Evolutionary conservation across 2,329 filamentous ascomycete species (phyloP).

Genomic region (Colletotrichum filicis): DNA sequence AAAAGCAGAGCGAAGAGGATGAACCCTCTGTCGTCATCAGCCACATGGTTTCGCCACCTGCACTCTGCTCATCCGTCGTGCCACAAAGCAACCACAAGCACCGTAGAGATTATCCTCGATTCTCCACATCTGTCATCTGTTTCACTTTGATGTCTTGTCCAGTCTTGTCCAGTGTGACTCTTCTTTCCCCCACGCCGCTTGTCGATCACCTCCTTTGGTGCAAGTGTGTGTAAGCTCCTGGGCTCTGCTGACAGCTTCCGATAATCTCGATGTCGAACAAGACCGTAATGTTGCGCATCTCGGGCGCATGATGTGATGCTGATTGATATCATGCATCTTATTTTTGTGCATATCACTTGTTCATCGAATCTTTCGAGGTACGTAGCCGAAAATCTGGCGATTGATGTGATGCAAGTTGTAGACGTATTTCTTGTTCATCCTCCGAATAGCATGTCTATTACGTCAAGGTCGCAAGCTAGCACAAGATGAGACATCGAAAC

Average conservation of each 20-base stretch:
- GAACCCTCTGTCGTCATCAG: conserved; percentile 27
- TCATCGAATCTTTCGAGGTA: not conserved
- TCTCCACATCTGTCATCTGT: conserved; percentile 33
- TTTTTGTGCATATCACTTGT: not conserved
- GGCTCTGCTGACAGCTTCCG: not conserved
- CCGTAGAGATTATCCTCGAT: conserved; percentile 18
- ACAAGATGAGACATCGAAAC: not conserved
- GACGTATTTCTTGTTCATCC: not conserved
- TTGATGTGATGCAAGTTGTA: not conserved
- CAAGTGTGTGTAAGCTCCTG: no score
- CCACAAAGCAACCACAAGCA: conserved; percentile 8
- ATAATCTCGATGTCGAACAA: conserved; percentile 1
- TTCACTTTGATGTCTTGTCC: conserved; percentile 17
- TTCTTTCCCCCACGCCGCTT: not conserved
- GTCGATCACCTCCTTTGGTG: conserved; percentile 5
- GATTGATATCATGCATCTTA: conserved; percentile 15
- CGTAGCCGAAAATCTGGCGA: not conserved
- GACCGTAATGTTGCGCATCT: conserved; percentile 6
- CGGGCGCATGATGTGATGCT: conserved; percentile 17
- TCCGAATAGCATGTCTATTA: not conserved
- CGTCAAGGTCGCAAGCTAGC: conserved; percentile 15
- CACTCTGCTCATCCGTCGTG: conserved; percentile 1
- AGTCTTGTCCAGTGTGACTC: conserved; percentile 3
- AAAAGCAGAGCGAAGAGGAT: not conserved
- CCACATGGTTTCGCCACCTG: conserved; percentile 19